Percentiles rank a stretch among this genome's conserved stretches.
Evolutionary conservation across 495 filamentous ascomycete species (phyloP).

Genomic region (Hypoxylon fuscum): DNA sequence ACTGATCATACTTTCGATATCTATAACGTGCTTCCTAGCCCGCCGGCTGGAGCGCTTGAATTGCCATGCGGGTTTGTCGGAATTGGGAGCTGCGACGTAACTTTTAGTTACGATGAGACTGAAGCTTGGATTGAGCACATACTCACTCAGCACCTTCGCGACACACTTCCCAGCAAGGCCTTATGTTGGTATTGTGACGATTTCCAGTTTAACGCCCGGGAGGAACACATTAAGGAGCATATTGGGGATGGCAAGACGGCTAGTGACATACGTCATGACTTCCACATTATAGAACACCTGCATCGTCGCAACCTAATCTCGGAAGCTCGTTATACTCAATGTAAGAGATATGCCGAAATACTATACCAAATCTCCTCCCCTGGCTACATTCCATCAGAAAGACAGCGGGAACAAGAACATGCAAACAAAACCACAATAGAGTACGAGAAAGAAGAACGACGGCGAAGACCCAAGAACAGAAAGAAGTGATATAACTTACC

Average conservation of each 20-base stretch:
- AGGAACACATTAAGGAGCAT: slow-evolving; percentile 56
- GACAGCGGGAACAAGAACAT: slow-evolving; percentile 4
- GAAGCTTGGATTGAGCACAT: slow-evolving; percentile 57
- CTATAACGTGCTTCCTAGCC: neutral
- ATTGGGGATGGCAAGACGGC: slow-evolving; percentile 33
- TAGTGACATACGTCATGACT: slow-evolving; percentile 52
- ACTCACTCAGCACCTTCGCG: slow-evolving; percentile 39
- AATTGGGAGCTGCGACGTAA: slow-evolving; percentile 36
- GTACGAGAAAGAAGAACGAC: slow-evolving; percentile 21
- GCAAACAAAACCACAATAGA: slow-evolving; percentile 16
- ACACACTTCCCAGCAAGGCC: slow-evolving; percentile 45
- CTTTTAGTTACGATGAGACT: slow-evolving; percentile 48
- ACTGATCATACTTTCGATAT: neutral
- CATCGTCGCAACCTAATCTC: slow-evolving; percentile 25
- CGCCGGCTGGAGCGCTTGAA: neutral
- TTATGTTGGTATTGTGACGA: slow-evolving; percentile 61
- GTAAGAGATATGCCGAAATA: slow-evolving; percentile 37
- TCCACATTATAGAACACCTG: slow-evolving; percentile 48
- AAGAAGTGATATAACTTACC: too few species aligned
- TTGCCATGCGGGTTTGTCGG: slow-evolving; percentile 55
- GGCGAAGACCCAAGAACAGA: slow-evolving; percentile 2
- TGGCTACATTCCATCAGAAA: slow-evolving; percentile 11
- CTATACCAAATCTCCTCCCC: slow-evolving; percentile 15
- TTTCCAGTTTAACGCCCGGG: slow-evolving; percentile 51
- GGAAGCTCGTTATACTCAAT: slow-evolving; percentile 5